A percentile compares a stretch with the other conserved stretches of the same genome.
These are phyloP conservation scores for Zangia roseola DNA, from an alignment of 768 basidiomycete genomes.

Conservation along the genomic window DNA sequence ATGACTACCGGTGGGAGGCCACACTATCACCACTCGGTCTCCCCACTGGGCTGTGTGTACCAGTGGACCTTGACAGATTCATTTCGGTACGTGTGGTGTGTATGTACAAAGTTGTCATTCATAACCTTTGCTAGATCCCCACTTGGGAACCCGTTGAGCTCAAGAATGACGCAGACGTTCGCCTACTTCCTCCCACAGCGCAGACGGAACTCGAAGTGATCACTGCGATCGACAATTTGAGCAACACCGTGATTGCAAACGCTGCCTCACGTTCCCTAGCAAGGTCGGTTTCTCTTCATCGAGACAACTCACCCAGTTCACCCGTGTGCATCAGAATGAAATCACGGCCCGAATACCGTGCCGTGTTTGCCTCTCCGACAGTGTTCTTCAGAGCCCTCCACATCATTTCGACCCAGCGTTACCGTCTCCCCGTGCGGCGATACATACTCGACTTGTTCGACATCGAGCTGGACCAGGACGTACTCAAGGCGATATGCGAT, in stretches of 20 bases:
- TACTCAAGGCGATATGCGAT: constrained; percentile 54
- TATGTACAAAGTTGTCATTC: constrained; percentile 1
- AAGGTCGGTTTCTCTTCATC: constrained; percentile 48
- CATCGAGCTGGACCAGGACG: constrained; percentile 65
- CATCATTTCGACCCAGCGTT: constrained; percentile 85
- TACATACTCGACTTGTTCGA: constrained; percentile 94
- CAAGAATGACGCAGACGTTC: constrained; percentile 37
- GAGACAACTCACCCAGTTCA: not conserved
- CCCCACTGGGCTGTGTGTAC: constrained; percentile 90
- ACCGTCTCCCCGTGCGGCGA: constrained; percentile 86
- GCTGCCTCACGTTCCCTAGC: constrained; percentile 89
- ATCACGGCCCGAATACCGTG: constrained; percentile 68
- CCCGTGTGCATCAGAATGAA: constrained; percentile 57
- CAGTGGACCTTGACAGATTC: constrained; percentile 79
- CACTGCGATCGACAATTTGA: constrained; percentile 88
- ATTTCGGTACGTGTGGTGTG: constrained; percentile 56
- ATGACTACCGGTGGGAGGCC: constrained; percentile 92
- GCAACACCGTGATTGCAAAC: constrained; percentile 94
- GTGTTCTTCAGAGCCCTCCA: constrained; percentile 86
- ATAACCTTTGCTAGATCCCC: constrained; percentile 54
- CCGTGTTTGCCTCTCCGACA: constrained; percentile 72
- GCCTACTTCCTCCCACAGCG: constrained; percentile 61
- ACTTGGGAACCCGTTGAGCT: constrained; percentile 50
- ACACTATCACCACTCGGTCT: constrained; percentile 81
- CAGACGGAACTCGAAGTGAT: constrained; percentile 81